Evolutionary conservation across 768 basidiomycete species (phyloP).

Genomic region (Tricholoma bakamatsutake): DNA sequence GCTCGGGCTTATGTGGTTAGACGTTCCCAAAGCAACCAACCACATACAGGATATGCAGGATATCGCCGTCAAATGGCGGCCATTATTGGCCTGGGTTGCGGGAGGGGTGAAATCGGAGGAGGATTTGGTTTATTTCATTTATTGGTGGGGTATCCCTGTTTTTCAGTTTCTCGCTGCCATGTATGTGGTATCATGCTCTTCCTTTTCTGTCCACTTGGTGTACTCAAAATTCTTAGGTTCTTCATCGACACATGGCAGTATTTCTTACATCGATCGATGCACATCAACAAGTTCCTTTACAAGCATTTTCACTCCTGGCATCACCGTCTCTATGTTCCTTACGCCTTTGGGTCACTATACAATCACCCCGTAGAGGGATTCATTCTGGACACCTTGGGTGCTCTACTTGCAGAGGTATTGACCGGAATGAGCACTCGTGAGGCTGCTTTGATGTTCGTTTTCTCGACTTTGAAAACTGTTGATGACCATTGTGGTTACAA

Average conservation of each 20-base stretch:
- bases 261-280: conserved; percentile 90
- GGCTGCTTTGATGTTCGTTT: conserved; percentile 72
- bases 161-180: conserved; percentile 72
- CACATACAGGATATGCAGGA: conserved; percentile 40
- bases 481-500: conserved; percentile 93
- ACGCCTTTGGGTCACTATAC: conserved; percentile 94
- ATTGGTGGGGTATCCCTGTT: conserved; percentile 91
- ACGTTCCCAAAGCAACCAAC: conserved; percentile 27
- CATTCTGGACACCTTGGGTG: conserved; percentile 79
- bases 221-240: conserved; percentile 47
- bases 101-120: conserved; percentile 38
- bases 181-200: conserved; percentile 46
- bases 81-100: conserved; percentile 30
- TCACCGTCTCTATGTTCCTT: conserved; percentile 94
- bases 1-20: conserved; percentile 66
- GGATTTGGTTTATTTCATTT: conserved; percentile 51
- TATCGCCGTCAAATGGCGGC: conserved; percentile 34
- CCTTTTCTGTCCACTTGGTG: neutral
- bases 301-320: conserved; percentile 90
- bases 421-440: conserved; percentile 75
- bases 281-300: conserved; percentile 86
- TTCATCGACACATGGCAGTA: conserved; percentile 98
- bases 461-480: conserved; percentile 89
- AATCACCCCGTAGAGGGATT: conserved; percentile 97
- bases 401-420: conserved; percentile 65